Percentiles rank a stretch among this genome's conserved stretches.
These are phyloP conservation scores for Lentinula lateritia DNA, from an alignment of 768 basidiomycete genomes.

Conservation along the genomic window DNA sequence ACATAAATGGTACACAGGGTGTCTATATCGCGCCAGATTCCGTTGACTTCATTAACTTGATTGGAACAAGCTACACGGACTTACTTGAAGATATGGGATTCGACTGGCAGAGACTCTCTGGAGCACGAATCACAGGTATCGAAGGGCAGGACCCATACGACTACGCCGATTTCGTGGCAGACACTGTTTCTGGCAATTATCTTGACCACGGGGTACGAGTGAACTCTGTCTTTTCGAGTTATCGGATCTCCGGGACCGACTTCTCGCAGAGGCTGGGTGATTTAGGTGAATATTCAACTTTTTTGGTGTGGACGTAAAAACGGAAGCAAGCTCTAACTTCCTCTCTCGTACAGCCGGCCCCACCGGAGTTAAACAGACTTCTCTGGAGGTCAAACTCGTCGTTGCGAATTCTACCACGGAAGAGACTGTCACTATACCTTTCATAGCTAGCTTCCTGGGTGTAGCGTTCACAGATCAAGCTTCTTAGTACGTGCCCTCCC, in stretches of 20 bases:
- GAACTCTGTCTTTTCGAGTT: constrained; percentile 58
- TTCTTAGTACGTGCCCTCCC: constrained; percentile 40
- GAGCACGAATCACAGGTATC: constrained; percentile 50
- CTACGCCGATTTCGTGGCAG: constrained; percentile 53
- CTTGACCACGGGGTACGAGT: constrained; percentile 59
- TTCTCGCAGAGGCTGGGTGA: constrained; percentile 57
- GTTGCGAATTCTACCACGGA: constrained; percentile 37
- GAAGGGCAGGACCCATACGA: constrained; percentile 46
- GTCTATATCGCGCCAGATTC: constrained; percentile 53
- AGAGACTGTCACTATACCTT: constrained; percentile 50
- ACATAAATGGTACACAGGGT: constrained; percentile 38
- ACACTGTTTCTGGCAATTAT: constrained; percentile 57
- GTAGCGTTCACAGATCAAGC: constrained; percentile 41
- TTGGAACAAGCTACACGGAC: constrained; percentile 39
- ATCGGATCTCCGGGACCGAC: constrained; percentile 37
- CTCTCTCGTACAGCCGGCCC: constrained; percentile 39
- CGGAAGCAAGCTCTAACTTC: background rate
- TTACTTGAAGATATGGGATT: constrained; percentile 46
- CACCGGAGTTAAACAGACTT: constrained; percentile 37
- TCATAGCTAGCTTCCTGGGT: constrained; percentile 42
- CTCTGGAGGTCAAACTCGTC: constrained; percentile 43
- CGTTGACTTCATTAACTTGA: constrained; percentile 40
- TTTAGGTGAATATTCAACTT: background rate
- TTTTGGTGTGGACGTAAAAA: no score
- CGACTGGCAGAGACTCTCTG: constrained; percentile 56